Base-by-base conservation (phyloP, 179 eudicot genomes). In the Spergularia azorica region DNA sequence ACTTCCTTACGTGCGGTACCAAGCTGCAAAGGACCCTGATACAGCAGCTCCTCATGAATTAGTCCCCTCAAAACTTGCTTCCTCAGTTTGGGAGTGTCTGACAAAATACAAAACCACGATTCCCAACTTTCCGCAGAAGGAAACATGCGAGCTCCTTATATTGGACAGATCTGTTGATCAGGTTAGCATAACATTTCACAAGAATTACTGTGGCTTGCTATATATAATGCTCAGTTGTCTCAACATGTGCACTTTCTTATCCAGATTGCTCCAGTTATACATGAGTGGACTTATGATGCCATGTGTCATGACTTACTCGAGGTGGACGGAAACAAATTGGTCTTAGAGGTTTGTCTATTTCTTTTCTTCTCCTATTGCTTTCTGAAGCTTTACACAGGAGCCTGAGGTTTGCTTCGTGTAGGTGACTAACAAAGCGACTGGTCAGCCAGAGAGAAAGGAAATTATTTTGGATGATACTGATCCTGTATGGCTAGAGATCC, bases 251-350 rank as follows among this genome's bases (percentile, higher is more conserved):
- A 72, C 6, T 73, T 67, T 58, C 38, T 38, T 68, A 32, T 83
- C 38, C 77, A 95, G 99, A 90, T 95, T 84, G 98, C 99, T 82
- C 99, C 99, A 1, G 86, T 95, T 72, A 95, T 95, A 82, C 99
- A 95, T 82, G 99, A 95, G 83, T 95, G 99, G 99, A 93, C 98
- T 26, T 95, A 95, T 72, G 99, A 93, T 85, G 98, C 99, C 72
- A 95, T 95, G 98, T 93, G 98, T 73, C 99, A 91, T 76, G 99
- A 95, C 79, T 86, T 95, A 73, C 90, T 95, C 51, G 96, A 93
- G 60, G 83, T 94, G 90, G 90, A 93, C n/a, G 99, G 99, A 76
- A 91, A 95, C 81, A 95, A 93, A 90, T 88, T 86, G 79, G 83
- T 84, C 39, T 72, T 88, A 26, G 99, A 95, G 99, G 99, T 95